Base-by-base conservation (phyloP, 208 protist genomes). In the Borovskyia barvae region DNA sequence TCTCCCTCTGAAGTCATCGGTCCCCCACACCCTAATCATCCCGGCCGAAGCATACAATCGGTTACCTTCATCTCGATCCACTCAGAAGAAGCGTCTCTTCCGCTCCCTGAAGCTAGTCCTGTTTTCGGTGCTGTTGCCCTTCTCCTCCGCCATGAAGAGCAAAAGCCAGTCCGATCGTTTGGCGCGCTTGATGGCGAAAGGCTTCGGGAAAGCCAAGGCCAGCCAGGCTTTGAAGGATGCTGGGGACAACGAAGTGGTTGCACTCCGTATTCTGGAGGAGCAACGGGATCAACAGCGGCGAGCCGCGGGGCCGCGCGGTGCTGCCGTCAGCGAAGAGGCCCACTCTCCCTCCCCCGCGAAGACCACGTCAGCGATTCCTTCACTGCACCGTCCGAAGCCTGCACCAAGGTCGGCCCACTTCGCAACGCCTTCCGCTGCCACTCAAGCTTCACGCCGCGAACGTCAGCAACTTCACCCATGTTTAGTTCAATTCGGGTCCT, bases 401-500 rank as follows among this genome's bases (percentile, higher is more conserved):
- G 46, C 46, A 7, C 26, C 49, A 3, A 46, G 20, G 20, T 42
- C 32, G 12, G 8, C 15, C 3, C 6, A n/a, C 5, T 17, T 26
- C 20, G 36, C 37, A 2, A 35, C 48, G 1, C n/a, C 35, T 15
- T 33, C 30, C 39, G 12, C 2, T 19, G 29, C 28, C 22, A 47
- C 20, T 7, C 20, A 40, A 30, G 15, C 40, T n/a, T 6, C 45
- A 25, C 46, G 55, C 11, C 29, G 46, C 33, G 48, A 61, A 61
- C 48, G 36, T 12, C 22, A 20, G 32, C 56, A 32, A 19, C 48
- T 24, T 20, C 87, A 94, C 53, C 87, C 87, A 1, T 94, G 87
- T 47, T 69, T 92, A 19, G 82, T 85, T 20, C 83, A 90, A 63
- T 83, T 81, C 60, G 86, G 86, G 42, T 72, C 19, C 5, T 94